These are phyloP conservation scores for Gaultheria prostrata DNA, from an alignment of 148 eudicot species.

Conservation along the genomic window DNA sequence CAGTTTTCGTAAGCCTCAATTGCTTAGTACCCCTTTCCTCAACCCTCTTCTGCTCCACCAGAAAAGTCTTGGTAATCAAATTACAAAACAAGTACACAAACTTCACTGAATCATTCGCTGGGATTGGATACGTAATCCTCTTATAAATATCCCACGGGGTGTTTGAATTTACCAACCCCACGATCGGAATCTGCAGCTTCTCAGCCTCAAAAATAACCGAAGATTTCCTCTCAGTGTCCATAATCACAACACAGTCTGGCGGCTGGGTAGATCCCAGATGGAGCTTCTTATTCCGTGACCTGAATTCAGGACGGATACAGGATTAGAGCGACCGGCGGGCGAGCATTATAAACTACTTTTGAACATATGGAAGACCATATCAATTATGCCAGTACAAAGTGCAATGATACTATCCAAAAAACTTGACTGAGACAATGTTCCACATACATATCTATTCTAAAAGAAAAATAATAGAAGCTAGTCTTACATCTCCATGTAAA, in stretches of 20 bases:
- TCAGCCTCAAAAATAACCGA: slow-evolving; percentile 71
- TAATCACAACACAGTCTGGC: slow-evolving; percentile 81
- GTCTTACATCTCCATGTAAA: background rate
- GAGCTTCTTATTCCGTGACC: slow-evolving; percentile 67
- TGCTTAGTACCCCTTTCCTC: slow-evolving; percentile 11
- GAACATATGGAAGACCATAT: background rate
- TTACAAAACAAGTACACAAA: slow-evolving; percentile 92
- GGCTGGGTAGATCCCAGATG: slow-evolving; percentile 41
- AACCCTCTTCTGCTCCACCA: slow-evolving; percentile 57
- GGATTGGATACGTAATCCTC: slow-evolving; percentile 76
- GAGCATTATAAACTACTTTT: background rate
- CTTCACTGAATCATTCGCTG: slow-evolving; percentile 77
- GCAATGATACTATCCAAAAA: background rate
- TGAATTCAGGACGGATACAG: background rate
- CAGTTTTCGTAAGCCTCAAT: background rate
- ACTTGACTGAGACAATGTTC: background rate
- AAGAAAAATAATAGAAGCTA: background rate
- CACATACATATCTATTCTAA: background rate
- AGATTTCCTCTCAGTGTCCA: slow-evolving; percentile 65
- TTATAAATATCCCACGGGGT: slow-evolving; percentile 53
- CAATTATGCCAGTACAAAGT: background rate
- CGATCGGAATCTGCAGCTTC: slow-evolving; percentile 67
- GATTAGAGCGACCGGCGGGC: background rate
- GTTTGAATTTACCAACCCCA: slow-evolving; percentile 72
- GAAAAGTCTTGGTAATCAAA: slow-evolving; percentile 81